Base-by-base conservation (phyloP, 768 basidiomycete genomes). In the Ramaria sp. region DNA sequence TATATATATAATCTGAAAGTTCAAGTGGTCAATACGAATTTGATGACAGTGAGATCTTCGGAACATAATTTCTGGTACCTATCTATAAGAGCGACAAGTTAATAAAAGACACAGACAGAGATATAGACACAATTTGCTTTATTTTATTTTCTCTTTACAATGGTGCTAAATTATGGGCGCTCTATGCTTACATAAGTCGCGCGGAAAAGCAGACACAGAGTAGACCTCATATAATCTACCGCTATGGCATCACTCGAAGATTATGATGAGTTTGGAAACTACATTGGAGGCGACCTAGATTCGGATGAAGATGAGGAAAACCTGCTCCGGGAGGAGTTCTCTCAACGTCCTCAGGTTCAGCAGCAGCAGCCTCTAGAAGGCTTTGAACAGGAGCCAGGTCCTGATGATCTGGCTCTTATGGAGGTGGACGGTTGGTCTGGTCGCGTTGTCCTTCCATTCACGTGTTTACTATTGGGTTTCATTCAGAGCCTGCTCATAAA, bases 261-360 rank as follows among this genome's bases (percentile, higher is more conserved):
- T 66, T 90, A 90, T 63, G 88, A 90, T 63, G 88, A 97, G 71
- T 95, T 95, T 65, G 94, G 93, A 61, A 97, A 96, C 76, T 96
- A 97, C 70, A 94, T 97, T 66, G 94, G 93, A 57, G 91, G 82
- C 24, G 94, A 95, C 73, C 73, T 95, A 47, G 91, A 88, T 62
- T 95, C 92, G 32, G 93, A 95, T 63, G 51, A 52, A 34, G 65
- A 66, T n/a, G 68, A 64, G 41, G 85, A 88, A 49, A 80, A 79
- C 65, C 59, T 84, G 79, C 55, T 55, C 18, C 60, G 15, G 48
- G 79, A 78, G 53, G 62, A 75, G 48, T 73, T 73, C 58, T 81
- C 78, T 62, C 69, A 77, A 9, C 68, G 66, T 18, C 70, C 68
- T 53, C 67, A 62, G 3, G 62, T 65, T 15, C 64, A 65, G 30